These are phyloP conservation scores for Arachis hypogaea DNA, from an alignment of 306 rosid genomes.

Conservation along the genomic window DNA sequence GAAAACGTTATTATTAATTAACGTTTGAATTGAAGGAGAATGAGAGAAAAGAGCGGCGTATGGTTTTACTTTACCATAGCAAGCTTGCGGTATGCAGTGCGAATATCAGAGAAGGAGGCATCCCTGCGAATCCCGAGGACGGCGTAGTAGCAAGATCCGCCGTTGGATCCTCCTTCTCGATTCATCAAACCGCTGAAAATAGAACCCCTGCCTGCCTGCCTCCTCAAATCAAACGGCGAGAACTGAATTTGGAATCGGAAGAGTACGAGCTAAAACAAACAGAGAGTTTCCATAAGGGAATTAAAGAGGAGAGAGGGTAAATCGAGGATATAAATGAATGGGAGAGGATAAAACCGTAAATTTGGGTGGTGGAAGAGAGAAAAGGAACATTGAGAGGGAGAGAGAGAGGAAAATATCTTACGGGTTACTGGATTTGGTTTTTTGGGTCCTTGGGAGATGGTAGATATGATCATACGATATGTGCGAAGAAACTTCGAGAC, in stretches of 20 bases:
- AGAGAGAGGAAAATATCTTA: slow-evolving; percentile 64
- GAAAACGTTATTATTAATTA: neutral
- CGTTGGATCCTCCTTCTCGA: slow-evolving; percentile 79
- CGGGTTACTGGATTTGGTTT: too few relatives aligned
- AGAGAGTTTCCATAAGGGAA: neutral
- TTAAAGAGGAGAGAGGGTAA: neutral
- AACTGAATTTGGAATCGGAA: neutral
- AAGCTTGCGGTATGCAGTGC: slow-evolving; percentile 87
- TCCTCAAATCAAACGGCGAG: neutral
- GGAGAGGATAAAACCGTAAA: slow-evolving; percentile 8
- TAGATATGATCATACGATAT: neutral
- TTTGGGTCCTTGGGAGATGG: neutral
- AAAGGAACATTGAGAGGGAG: slow-evolving; percentile 25
- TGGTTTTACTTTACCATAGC: slow-evolving; percentile 61
- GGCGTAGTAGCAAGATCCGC: slow-evolving; percentile 82
- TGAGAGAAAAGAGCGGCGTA: slow-evolving; percentile 15
- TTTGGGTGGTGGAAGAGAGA: neutral
- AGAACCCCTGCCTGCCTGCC: neutral
- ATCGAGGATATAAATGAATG: slow-evolving; percentile 6
- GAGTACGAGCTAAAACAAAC: neutral
- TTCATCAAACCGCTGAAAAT: slow-evolving; percentile 52
- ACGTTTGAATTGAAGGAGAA: neutral
- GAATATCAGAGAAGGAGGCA: slow-evolving; percentile 87
- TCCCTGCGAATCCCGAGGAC: slow-evolving; percentile 80
- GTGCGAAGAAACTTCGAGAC: slow-evolving; percentile 64